Evolutionary conservation across 2,329 filamentous ascomycete species (phyloP), one percentile per base, ranked within the genome.

Genomic region (Aspergillus chevalieri): DNA sequence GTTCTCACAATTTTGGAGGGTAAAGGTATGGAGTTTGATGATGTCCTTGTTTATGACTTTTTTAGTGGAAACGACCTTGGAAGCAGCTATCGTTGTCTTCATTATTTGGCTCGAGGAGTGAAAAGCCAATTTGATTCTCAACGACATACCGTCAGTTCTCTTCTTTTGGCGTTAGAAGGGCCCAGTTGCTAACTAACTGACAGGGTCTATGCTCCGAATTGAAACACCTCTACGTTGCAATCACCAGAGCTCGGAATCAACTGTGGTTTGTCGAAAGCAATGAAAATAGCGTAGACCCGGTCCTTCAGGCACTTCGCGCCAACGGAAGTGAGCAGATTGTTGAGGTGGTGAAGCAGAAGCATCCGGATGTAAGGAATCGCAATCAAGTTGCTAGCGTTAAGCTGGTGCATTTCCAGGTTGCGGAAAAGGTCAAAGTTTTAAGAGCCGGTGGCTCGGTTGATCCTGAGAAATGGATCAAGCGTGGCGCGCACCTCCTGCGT

Each of bases 1-100:
- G 57, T 67, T 17, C 52, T 68, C 4, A 68, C 65, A 0, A 62
- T 68, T 21, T 48, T 66, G 2, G 57, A 68, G 43, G 64, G 61
- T 24, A 68, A 68, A 42, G 65, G 65, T 3, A 68, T 68, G 65
- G 66, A 68, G 24, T 68, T 67, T 46, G 63, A 68, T 26, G 65
- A 68, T 46, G 66, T 68, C 1, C 54, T 68, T 24, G 34, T 66
- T 5, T 66, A 60, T 38, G 54, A 68, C 36, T 66, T 67, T 26
- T 66, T 64, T 41, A 50, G 54, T 6, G 48, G 48, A 6, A 60
- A 53, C 43, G 48, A 47, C 1, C 44, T 64, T 48, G 55, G 54
- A 19, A 51, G 51, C 48, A 50, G 52, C 50, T 48, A 59, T 39
- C 52, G 62, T 47, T 53, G 56, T 46, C 41, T 63, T 47, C 15